These are phyloP conservation scores for Blastocystis sp. DNA, from an alignment of 352 stramenopile species.

Conservation along the genomic window DNA sequence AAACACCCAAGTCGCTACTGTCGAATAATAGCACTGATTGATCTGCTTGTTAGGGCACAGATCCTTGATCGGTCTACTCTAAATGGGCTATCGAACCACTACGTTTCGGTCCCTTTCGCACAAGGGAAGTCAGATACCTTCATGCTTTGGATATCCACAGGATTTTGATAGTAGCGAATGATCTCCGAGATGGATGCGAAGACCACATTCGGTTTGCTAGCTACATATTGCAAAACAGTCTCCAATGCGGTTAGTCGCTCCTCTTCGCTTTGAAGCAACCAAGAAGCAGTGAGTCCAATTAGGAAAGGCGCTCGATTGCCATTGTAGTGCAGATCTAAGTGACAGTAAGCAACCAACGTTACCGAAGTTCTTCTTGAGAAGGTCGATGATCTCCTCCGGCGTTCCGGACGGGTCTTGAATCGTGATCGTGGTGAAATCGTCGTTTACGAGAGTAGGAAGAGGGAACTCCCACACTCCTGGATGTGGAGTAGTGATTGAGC, in stretches of 20 bases:
- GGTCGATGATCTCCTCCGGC: background rate
- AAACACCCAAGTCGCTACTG: background rate
- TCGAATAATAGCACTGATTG: slow-evolving; percentile 50
- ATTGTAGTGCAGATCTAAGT: slow-evolving; percentile 23
- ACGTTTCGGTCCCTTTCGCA: background rate
- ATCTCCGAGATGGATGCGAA: slow-evolving; percentile 9
- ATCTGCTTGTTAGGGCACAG: background rate
- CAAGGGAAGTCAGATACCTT: background rate
- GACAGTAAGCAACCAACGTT: background rate
- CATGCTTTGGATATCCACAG: background rate
- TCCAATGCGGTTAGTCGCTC: background rate
- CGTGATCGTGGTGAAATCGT: background rate
- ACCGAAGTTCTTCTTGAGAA: slow-evolving; percentile 47
- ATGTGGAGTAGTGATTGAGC: background rate
- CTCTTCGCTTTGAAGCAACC: background rate
- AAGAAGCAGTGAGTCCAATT: slow-evolving; percentile 18
- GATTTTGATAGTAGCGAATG: background rate
- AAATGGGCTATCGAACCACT: background rate
- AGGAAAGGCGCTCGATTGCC: slow-evolving; percentile 8
- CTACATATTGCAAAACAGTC: slow-evolving; percentile 3
- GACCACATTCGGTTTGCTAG: background rate
- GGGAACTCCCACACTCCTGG: slow-evolving; percentile 26
- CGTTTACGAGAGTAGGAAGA: background rate
- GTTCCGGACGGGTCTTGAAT: slow-evolving; percentile 22
- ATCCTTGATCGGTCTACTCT: background rate